Conservation (phyloP, 129 eudicot genomes). For the Calendula officinalis region DNA sequence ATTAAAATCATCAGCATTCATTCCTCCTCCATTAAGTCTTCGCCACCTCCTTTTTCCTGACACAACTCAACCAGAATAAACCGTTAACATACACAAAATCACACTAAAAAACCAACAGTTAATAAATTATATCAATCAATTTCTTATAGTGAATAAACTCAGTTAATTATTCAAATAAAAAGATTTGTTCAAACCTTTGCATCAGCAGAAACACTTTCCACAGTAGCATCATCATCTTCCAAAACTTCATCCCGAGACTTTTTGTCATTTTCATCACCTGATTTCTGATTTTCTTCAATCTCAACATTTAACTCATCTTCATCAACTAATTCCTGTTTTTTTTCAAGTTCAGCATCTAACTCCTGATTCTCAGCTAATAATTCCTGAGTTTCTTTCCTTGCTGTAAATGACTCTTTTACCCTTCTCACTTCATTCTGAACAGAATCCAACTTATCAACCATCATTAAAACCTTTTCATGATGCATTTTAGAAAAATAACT, state of each 20-base stretch:
- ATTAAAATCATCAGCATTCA: constrained; percentile 4
- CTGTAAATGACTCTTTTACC: constrained; percentile 32
- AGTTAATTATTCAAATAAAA: background rate
- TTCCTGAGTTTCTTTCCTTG: constrained; percentile 23
- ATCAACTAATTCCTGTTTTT: constrained; percentile 14
- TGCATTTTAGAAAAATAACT: constrained; percentile 27
- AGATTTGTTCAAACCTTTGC: constrained; percentile 33
- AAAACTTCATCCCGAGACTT: background rate
- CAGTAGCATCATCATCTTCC: constrained; percentile 2
- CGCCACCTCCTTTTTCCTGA: constrained; percentile 32
- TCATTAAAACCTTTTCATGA: constrained; percentile 24
- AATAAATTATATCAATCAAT: background rate
- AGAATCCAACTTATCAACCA: constrained; percentile 41
- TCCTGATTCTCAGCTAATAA: background rate
- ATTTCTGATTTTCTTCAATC: constrained; percentile 8
- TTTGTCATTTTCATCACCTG: constrained; percentile 8
- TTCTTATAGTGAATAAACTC: background rate
- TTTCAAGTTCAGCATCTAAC: background rate
- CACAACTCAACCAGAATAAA: background rate
- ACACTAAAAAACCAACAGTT: constrained; percentile 1
- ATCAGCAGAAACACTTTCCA: background rate
- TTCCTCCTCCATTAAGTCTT: constrained; percentile 12
- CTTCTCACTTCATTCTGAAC: constrained; percentile 45
- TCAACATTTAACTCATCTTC: background rate
- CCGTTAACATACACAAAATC: background rate